phyloP scores from a whole-genome alignment of 1,284 basidiomycete species.

The Violaceomyces palustris region DNA sequence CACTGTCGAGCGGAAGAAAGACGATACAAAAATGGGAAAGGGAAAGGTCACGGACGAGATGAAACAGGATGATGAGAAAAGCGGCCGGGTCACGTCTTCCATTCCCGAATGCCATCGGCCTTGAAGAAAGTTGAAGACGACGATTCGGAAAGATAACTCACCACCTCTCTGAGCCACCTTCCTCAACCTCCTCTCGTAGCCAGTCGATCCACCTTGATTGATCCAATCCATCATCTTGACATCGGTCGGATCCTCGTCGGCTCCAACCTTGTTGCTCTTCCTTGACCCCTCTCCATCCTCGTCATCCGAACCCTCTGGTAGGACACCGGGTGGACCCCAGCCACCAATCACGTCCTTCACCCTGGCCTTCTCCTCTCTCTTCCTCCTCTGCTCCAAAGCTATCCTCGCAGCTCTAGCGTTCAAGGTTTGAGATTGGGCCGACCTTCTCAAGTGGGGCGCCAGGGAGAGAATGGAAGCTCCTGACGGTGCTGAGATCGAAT shows the following conservation, averaged over 20 bases:
- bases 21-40: background rate
- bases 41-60: too few relatives aligned
- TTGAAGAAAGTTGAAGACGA: too few relatives aligned
- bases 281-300: too few relatives aligned
- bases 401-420: slow-evolving; percentile 45
- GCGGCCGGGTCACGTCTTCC: too few relatives aligned
- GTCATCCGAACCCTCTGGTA: slow-evolving; percentile 9
- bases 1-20: slow-evolving; percentile 4
- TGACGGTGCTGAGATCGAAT: background rate
- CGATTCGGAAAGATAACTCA: too few relatives aligned
- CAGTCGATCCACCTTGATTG: slow-evolving; percentile 37
- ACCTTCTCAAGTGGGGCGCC: slow-evolving; percentile 43
- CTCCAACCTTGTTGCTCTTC: slow-evolving; percentile 26
- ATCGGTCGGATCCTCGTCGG: slow-evolving; percentile 8
- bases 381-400: slow-evolving; percentile 37
- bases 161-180: slow-evolving; percentile 50
- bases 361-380: slow-evolving; percentile 41
- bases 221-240: slow-evolving; percentile 19
- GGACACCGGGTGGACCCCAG: slow-evolving; percentile 47
- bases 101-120: too few relatives aligned
- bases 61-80: too few relatives aligned
- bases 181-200: slow-evolving; percentile 42
- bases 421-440: slow-evolving; percentile 36
- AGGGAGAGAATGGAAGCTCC: slow-evolving; percentile 44
- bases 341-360: slow-evolving; percentile 50